Percentiles rank a stretch among this genome's conserved stretches.
phyloP scores from a whole-genome alignment of 306 rosid species.

The Abrus precatorius region DNA sequence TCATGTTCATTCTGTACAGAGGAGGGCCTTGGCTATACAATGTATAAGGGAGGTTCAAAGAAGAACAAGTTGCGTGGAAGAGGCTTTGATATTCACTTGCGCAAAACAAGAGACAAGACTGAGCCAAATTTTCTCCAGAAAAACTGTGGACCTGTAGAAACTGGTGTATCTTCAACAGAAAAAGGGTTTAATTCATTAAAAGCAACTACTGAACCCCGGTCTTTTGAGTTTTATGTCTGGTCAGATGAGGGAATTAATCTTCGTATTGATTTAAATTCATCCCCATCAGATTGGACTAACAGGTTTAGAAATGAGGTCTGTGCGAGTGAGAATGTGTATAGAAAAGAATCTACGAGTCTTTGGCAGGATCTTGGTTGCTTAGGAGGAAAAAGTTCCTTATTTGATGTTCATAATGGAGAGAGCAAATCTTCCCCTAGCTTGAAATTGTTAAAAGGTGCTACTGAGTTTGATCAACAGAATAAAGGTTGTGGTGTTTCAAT shows the following conservation, averaged over 20 bases:
- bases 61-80: conserved; percentile 23
- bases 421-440: conserved; percentile 50
- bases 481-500: conserved; percentile 42
- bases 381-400: conserved; percentile 47
- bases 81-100: conserved; percentile 26
- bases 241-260: conserved; percentile 80
- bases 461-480: conserved; percentile 47
- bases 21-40: conserved; percentile 6
- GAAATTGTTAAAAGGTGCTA: conserved; percentile 42
- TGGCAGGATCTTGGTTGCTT: conserved; percentile 58
- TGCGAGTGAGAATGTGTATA: conserved; percentile 51
- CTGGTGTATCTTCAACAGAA: conserved; percentile 46
- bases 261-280: conserved; percentile 73
- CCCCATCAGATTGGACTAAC: conserved; percentile 72
- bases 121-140: conserved; percentile 41
- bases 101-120: conserved; percentile 31
- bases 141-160: conserved; percentile 42
- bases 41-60: conserved; percentile 34
- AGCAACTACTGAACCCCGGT: conserved; percentile 55
- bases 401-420: conserved; percentile 41
- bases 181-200: conserved; percentile 53
- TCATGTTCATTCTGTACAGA: conserved; percentile 35
- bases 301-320: conserved; percentile 67
- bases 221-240: conserved; percentile 76
- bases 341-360: conserved; percentile 54